Conservation (phyloP, 73 alveolate genomes). For the Blepharisma stoltei region DNA sequence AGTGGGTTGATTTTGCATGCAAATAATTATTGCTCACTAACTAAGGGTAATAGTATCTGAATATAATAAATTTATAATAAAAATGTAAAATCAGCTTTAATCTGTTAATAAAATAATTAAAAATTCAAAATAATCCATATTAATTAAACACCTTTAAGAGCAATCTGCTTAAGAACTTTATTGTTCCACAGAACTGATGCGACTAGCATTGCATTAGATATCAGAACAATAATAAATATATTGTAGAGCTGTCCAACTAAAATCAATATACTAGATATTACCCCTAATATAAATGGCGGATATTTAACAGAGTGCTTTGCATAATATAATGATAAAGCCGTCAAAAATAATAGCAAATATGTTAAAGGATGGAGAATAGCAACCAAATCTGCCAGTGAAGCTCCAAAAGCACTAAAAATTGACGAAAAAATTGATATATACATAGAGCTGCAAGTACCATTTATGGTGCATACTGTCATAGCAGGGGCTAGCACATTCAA, state of each 20-base stretch:
- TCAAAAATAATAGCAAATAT: not conserved
- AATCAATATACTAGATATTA: not conserved
- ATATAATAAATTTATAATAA: too few relatives aligned
- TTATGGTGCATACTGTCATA: slow-evolving; percentile 17
- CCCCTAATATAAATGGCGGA: not conserved
- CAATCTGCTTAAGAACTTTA: not conserved
- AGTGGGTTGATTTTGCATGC: too few relatives aligned
- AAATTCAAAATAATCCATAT: too few relatives aligned
- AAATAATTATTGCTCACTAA: too few relatives aligned
- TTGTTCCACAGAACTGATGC: slow-evolving; percentile 17
- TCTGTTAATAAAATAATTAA: too few relatives aligned
- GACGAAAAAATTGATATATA: slow-evolving; percentile 12
- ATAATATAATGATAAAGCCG: not conserved
- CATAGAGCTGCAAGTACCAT: slow-evolving; percentile 15
- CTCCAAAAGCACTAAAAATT: slow-evolving; percentile 11
- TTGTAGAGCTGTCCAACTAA: not conserved
- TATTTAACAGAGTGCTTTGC: not conserved
- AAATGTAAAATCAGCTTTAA: too few relatives aligned
- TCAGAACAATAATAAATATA: not conserved
- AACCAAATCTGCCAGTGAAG: not conserved
- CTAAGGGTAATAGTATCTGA: too few relatives aligned
- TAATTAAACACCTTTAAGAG: not conserved
- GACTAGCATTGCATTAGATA: not conserved
- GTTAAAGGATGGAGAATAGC: slow-evolving; percentile 11
- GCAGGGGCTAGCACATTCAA: slow-evolving; percentile 11